Evolutionary conservation across 2,329 filamentous ascomycete species (phyloP), one percentile per base, ranked within the genome.

Genomic region (Pyrenophora teres): DNA sequence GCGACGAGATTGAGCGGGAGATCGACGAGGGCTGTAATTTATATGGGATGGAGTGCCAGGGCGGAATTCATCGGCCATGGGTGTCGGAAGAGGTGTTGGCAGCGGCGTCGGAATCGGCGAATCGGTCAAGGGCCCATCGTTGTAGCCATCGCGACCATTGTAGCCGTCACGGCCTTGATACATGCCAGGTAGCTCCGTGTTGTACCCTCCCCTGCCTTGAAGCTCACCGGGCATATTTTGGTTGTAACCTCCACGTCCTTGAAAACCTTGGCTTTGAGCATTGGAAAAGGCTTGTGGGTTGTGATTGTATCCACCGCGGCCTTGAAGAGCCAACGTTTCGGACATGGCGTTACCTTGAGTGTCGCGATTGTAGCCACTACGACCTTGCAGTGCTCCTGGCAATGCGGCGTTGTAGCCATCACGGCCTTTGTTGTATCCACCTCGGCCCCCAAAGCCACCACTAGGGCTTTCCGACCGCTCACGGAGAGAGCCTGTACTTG

Each of bases 141-240:
- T 73, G 56, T 72, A 72, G 2, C 68, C 68, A 19, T 67, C 67
- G 2, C 68, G 52, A 2, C 66, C 69, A 32, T 69, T 71, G 50
- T 73, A 72, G n/a, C 71, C 71, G 37, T 68, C 67, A 16, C 71
- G 65, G 8, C 72, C 71, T 27, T 71, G 68, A 49, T 64, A 68
- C 15, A 61, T 59, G 40, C 68, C 69, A 30, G 62, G 59, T 12
- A 68, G 53, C 40, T 47, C 65, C 36, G 50, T 55, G n/a, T 70
- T 68, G 53, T 72, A 72, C 6, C 69, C 68, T 18, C 64, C 69
- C 12, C 69, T 56, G 9, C 69, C 68, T 35, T 70, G 68, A 41
- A 72, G 59, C 16, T 69, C 69, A 13, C 65, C 66, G 36, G 67
- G 64, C 46, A 68, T 64, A 18, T 64, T 64, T 10, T 64, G 60